These are phyloP conservation scores for Fusarium pilosicola DNA, from an alignment of 2,329 filamentous ascomycete species.

Conservation along the genomic window DNA sequence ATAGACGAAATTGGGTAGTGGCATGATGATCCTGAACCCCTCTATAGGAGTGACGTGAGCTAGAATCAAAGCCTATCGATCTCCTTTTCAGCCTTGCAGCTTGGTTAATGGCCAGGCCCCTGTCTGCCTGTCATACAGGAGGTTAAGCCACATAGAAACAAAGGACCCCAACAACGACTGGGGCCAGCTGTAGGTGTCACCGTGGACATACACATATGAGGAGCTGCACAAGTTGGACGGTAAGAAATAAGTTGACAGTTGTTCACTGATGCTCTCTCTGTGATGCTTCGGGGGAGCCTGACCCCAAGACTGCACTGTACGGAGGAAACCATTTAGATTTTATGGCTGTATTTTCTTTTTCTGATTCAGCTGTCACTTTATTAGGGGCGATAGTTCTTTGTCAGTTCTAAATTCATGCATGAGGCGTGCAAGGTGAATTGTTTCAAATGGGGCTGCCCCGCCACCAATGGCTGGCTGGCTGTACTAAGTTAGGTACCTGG, in stretches of 20 bases:
- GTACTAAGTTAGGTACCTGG: neutral
- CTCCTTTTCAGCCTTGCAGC: constrained; percentile 34
- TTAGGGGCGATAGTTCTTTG: neutral
- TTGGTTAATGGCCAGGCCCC: constrained; percentile 11
- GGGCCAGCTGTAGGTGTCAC: constrained; percentile 19
- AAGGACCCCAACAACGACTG: constrained; percentile 16
- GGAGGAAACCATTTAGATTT: neutral
- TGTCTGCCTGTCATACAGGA: constrained; percentile 11
- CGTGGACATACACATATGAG: constrained; percentile 14
- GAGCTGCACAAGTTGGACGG: constrained; percentile 6
- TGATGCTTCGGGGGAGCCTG: neutral
- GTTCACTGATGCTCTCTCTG: neutral
- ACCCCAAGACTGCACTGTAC: neutral
- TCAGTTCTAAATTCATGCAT: constrained; percentile 3
- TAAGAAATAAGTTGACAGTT: constrained; percentile 13
- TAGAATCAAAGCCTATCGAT: constrained; percentile 8
- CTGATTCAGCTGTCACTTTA: neutral
- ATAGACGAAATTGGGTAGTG: constrained; percentile 18
- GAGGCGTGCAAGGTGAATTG: constrained; percentile 23
- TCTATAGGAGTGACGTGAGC: constrained; percentile 17
- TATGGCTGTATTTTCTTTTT: neutral
- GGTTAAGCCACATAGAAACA: constrained; percentile 19
- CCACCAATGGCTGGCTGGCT: constrained; percentile 12
- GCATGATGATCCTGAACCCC: constrained; percentile 19
- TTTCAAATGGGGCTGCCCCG: constrained; percentile 25